These are phyloP conservation scores for Punctularia strigosozonata DNA, from an alignment of 768 basidiomycete genomes.

Conservation along the genomic window DNA sequence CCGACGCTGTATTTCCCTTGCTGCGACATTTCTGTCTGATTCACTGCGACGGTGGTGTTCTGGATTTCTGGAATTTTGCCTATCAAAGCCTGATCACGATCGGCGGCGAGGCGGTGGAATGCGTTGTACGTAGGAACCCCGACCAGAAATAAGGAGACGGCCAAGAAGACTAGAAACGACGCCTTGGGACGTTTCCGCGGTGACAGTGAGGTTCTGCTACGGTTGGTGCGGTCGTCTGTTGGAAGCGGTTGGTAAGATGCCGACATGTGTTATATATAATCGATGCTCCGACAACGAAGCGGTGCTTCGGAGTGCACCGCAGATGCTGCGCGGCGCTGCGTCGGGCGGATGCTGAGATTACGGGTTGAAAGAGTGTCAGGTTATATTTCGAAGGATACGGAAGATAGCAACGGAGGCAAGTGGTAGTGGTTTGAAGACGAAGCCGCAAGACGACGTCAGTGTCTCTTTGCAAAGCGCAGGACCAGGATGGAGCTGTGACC, in stretches of 20 bases:
- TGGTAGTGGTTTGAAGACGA: no score
- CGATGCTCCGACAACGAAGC: no score
- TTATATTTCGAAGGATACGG: no score
- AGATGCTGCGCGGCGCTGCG: no score
- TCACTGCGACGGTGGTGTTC: constrained; percentile 2
- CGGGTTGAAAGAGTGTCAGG: no score
- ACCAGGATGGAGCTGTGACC: no score
- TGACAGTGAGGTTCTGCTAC: constrained; percentile 12
- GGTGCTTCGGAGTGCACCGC: no score
- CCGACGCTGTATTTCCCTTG: constrained; percentile 66
- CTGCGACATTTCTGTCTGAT: constrained; percentile 23
- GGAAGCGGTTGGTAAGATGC: constrained; percentile 21
- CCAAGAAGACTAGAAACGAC: constrained; percentile 22
- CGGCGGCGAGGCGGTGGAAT: constrained; percentile 25
- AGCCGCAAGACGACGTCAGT: no score
- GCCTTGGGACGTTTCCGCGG: constrained; percentile 13
- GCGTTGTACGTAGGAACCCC: constrained; percentile 30
- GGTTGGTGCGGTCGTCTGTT: constrained; percentile 13
- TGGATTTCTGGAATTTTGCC: constrained; percentile 1
- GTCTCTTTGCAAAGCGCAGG: no score
- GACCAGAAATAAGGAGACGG: constrained; percentile 22
- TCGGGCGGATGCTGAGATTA: no score
- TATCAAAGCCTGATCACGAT: constrained; percentile 1
- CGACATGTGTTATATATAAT: constrained; percentile 6
- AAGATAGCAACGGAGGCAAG: no score